These are phyloP conservation scores for Neurospora sp. DNA, from an alignment of 495 filamentous ascomycete genomes.

Conservation along the genomic window DNA sequence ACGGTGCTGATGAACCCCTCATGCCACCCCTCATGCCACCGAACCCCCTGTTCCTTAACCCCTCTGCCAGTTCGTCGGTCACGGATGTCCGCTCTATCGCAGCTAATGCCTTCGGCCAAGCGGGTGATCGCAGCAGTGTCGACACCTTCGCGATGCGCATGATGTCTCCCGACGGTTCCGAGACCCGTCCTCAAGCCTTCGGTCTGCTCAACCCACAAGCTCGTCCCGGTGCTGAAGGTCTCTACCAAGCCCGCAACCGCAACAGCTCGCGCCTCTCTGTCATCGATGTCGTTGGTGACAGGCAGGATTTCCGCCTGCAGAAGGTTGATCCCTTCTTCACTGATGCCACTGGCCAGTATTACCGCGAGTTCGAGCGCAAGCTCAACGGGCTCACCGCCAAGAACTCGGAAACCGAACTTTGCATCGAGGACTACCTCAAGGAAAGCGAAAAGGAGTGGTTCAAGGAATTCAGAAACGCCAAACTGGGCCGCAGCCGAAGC, in stretches of 20 bases:
- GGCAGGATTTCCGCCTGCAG: constrained; percentile 37
- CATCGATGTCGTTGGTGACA: constrained; percentile 8
- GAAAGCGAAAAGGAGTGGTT: constrained; percentile 58
- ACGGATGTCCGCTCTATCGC: constrained; percentile 11
- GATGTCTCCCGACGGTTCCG: constrained; percentile 16
- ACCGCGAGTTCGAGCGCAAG: constrained; percentile 43
- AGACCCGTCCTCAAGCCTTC: constrained; percentile 10
- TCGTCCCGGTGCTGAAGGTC: constrained; percentile 7
- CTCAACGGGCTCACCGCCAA: constrained; percentile 43
- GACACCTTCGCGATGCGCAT: constrained; percentile 21
- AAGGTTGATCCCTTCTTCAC: constrained; percentile 59
- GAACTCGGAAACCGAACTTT: constrained; percentile 45
- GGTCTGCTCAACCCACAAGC: constrained; percentile 11
- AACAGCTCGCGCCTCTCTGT: constrained; percentile 18
- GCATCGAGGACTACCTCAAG: constrained; percentile 53
- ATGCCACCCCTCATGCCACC: constrained; percentile 11
- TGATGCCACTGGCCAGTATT: constrained; percentile 49
- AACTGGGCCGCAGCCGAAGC: constrained; percentile 23
- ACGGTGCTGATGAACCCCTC: constrained; percentile 11
- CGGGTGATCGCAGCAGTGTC: constrained; percentile 10
- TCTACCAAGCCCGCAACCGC: constrained; percentile 12
- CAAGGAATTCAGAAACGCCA: constrained; percentile 43
- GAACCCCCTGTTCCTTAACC: constrained; percentile 15
- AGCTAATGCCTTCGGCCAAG: constrained; percentile 9
- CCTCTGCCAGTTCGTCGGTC: constrained; percentile 13